Conservation (phyloP, 306 rosid species). For the Cicer chorassanicum region DNA sequence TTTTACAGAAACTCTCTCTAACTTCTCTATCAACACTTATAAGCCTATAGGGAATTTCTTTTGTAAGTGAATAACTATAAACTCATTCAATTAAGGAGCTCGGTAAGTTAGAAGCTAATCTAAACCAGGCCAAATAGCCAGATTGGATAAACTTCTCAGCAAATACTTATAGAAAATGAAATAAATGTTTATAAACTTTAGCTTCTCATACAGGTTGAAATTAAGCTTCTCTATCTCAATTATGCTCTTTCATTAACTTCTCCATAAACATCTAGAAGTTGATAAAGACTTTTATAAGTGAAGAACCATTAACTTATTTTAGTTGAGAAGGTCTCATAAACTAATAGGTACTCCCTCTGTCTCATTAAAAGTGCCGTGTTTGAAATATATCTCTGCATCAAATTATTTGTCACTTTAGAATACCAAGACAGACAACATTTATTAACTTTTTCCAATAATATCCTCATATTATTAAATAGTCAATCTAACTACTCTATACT, state of each 20-base stretch:
- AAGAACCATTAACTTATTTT: not conserved
- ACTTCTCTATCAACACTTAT: conserved; percentile 1
- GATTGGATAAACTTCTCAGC: not conserved
- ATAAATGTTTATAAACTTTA: not conserved
- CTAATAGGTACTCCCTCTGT: not conserved
- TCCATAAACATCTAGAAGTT: not conserved
- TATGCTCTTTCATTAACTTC: not conserved
- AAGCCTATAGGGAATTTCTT: not conserved
- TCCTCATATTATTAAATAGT: no score
- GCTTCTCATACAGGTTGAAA: not conserved
- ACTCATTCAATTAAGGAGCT: not conserved
- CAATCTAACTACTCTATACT: no score
- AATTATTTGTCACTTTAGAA: no score
- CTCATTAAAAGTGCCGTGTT: no score
- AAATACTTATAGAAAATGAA: not conserved
- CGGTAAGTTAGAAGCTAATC: not conserved
- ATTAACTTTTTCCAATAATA: no score
- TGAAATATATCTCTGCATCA: no score
- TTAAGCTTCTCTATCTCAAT: not conserved
- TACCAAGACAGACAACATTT: no score
- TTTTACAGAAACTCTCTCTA: not conserved
- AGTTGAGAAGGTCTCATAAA: not conserved
- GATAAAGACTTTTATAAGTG: not conserved
- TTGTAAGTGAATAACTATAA: not conserved
- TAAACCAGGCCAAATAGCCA: not conserved